Percentiles rank a stretch among this genome's conserved stretches.
These are phyloP conservation scores for Thymus quinquecostatus DNA, from an alignment of 257 asterid species.

Conservation along the genomic window DNA sequence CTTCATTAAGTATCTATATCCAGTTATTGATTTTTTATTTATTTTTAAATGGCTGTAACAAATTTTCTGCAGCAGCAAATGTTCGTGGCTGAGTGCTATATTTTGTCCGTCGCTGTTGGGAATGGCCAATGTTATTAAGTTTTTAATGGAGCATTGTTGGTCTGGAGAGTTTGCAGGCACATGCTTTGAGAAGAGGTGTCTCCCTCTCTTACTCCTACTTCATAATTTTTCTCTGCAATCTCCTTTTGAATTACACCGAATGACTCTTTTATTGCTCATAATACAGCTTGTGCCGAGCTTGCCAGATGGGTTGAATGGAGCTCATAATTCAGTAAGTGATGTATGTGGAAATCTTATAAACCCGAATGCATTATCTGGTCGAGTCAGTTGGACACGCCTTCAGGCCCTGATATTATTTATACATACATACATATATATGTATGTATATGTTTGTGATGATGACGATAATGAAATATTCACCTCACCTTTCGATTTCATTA, in stretches of 20 bases:
- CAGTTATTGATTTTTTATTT: slow-evolving; percentile 13
- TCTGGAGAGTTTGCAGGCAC: slow-evolving; percentile 84
- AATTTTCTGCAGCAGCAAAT: slow-evolving; percentile 48
- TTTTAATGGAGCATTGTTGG: slow-evolving; percentile 81
- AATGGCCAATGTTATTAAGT: slow-evolving; percentile 69
- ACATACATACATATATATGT: too few species aligned
- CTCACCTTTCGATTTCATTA: too few species aligned
- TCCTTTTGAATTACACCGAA: neutral
- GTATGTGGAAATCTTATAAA: slow-evolving; percentile 44
- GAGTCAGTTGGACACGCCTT: slow-evolving; percentile 43
- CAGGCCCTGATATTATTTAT: neutral
- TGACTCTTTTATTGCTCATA: neutral
- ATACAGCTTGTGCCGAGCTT: slow-evolving; percentile 79
- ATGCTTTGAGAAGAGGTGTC: slow-evolving; percentile 62
- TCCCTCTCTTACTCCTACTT: slow-evolving; percentile 10
- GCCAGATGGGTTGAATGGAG: slow-evolving; percentile 59
- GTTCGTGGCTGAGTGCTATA: slow-evolving; percentile 57
- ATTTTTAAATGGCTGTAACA: slow-evolving; percentile 42
- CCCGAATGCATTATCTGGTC: slow-evolving; percentile 55
- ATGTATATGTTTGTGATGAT: too few species aligned
- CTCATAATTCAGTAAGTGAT: slow-evolving; percentile 62
- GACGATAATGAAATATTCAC: too few species aligned
- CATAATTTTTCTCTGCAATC: neutral
- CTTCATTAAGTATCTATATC: neutral
- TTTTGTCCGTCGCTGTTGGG: slow-evolving; percentile 65